Base-by-base conservation (phyloP, 495 filamentous ascomycete species). In the Haplographium delicatum region DNA sequence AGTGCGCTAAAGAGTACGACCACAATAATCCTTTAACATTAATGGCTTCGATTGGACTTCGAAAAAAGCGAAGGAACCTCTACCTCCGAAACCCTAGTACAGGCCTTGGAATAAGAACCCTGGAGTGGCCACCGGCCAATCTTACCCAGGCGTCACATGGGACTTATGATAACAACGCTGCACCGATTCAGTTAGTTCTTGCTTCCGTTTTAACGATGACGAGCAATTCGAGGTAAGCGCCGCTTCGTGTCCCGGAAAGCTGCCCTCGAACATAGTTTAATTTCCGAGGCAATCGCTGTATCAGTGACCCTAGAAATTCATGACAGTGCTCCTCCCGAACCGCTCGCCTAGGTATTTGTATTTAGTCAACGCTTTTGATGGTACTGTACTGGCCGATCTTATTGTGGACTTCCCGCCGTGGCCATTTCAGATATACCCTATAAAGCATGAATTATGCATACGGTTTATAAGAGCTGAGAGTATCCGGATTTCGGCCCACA, bases 221-320 rank as follows among this genome's bases (percentile, higher is more conserved):
- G 20, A 31, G 41, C 41, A 44, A 2, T 13, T 8, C 19, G 25
- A 23, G 20, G 39, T 42, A 54, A 41, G 45, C 43, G 38, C 51
- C 38, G 51, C 44, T 42, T 48, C 44, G 50, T 41, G 16, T 46
- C 41, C 43, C 41, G 42, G 39, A 24, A 15, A 23, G 37, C 40
- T 22, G 40, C 24, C 30, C 43, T 54, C 37, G 37, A 48, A 27
- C 27, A 15, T 23, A 28, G 23, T 49, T 54, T 54, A 54, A 54
- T 49, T 48, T 54, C 51, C 51, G 51, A 49, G 25, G 51, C 45
- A 54, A 22, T 27, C 39, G 35, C 45, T 51, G 40, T 44, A 27
- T 51, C 38, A 47, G 6, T 25, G 37, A 35, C 51, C 44, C 22
- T 10, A 22, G 25, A 33, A 20, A n/a, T 20, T 38, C 15, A 16